Conservation (phyloP, 2,329 filamentous ascomycete species). For the Verticillium dahliae region DNA sequence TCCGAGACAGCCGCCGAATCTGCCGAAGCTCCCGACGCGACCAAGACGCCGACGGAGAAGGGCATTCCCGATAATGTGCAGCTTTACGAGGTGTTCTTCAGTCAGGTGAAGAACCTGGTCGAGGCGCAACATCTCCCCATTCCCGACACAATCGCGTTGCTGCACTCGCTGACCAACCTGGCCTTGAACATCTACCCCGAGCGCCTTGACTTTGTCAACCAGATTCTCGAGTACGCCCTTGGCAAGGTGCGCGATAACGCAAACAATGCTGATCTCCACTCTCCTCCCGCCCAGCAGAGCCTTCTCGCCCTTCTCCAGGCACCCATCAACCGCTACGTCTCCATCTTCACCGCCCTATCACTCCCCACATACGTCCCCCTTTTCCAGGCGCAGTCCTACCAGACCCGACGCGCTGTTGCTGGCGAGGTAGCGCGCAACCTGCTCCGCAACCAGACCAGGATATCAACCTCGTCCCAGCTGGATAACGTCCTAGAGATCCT, state of each 20-base stretch:
- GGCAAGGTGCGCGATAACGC: conserved; percentile 81
- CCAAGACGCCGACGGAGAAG: conserved; percentile 25
- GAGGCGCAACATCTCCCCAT: conserved; percentile 87
- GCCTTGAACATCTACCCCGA: conserved; percentile 95
- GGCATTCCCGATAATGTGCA: conserved; percentile 72
- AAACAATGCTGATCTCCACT: conserved; percentile 94
- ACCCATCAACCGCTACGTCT: conserved; percentile 82
- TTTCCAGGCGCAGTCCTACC: conserved; percentile 85
- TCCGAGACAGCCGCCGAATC: conserved; percentile 21
- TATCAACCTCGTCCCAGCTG: conserved; percentile 71
- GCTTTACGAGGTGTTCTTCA: conserved; percentile 95
- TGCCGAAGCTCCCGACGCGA: conserved; percentile 7
- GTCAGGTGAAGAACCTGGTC: conserved; percentile 89
- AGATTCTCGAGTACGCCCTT: conserved; percentile 83
- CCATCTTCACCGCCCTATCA: conserved; percentile 91
- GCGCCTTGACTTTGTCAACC: conserved; percentile 88
- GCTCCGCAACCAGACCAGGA: conserved; percentile 74
- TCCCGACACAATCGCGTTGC: conserved; percentile 86
- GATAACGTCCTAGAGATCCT: conserved; percentile 85
- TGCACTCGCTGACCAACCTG: conserved; percentile 90
- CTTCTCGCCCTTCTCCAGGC: conserved; percentile 85
- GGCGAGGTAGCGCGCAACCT: conserved; percentile 79
- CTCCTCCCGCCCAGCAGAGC: conserved; percentile 77
- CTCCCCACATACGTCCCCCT: conserved; percentile 89
- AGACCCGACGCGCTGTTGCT: conserved; percentile 83